These are phyloP conservation scores for Aspergillus clavatus DNA, from an alignment of 2,329 filamentous ascomycete genomes.

Conservation along the genomic window DNA sequence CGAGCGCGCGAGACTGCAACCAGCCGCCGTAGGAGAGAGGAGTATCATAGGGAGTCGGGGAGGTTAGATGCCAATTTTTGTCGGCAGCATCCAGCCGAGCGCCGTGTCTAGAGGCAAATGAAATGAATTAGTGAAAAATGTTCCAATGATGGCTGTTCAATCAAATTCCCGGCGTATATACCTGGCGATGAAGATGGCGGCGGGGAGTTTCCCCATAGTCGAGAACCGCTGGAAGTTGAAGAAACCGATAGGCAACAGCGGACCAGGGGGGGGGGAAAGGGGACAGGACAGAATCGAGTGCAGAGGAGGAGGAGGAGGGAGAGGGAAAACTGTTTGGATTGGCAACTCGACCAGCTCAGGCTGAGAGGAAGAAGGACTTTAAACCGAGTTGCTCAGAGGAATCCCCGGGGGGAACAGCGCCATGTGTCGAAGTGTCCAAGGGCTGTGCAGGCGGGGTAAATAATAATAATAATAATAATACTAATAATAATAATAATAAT, in stretches of 20 bases:
- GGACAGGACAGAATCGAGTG: neutral
- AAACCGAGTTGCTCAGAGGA: too few relatives aligned
- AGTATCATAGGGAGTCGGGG: constrained; percentile 90
- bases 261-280: too few relatives aligned
- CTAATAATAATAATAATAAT: too few relatives aligned
- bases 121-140: too few relatives aligned
- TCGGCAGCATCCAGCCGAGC: constrained; percentile 91
- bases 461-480: too few relatives aligned
- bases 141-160: neutral
- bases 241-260: too few relatives aligned
- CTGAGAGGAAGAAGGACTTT: neutral
- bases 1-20: constrained; percentile 77
- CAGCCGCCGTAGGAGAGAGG: constrained; percentile 93
- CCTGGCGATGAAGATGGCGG: constrained; percentile 42
- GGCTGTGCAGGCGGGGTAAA: too few relatives aligned
- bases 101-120: constrained; percentile 74
- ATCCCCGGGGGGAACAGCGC: too few relatives aligned
- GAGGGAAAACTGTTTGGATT: neutral
- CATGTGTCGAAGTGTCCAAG: too few relatives aligned
- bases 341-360: neutral
- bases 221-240: neutral
- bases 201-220: constrained; percentile 36
- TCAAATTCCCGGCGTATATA: constrained; percentile 14
- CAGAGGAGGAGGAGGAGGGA: neutral
- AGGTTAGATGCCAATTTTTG: constrained; percentile 89